Percentiles rank a stretch among this genome's conserved stretches.
Conservation (phyloP, 495 filamentous ascomycete species). For the Elasticomyces elasticus region DNA sequence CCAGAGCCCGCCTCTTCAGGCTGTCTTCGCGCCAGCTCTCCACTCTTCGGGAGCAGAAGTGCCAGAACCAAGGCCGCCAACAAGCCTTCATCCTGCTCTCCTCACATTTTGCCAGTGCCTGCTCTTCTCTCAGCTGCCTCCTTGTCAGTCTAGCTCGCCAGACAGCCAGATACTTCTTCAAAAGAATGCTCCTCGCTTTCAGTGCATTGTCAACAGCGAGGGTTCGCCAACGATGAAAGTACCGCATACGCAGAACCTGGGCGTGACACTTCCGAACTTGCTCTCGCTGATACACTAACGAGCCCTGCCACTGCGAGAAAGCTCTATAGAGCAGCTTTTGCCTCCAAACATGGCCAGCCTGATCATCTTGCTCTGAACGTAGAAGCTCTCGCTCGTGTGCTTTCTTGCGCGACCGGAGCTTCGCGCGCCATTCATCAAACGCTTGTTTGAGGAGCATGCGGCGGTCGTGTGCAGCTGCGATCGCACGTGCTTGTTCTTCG, state of each 20-base stretch:
- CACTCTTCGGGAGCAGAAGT: slow-evolving; percentile 17
- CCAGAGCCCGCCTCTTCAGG: slow-evolving; percentile 6
- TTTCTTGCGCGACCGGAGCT: slow-evolving; percentile 38
- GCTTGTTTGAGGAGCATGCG: slow-evolving; percentile 44
- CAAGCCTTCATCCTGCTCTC: slow-evolving; percentile 8
- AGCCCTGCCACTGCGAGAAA: slow-evolving; percentile 63
- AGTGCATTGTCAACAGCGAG: slow-evolving; percentile 61
- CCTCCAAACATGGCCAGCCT: not conserved
- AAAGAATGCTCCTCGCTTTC: slow-evolving; percentile 53
- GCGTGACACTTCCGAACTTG: slow-evolving; percentile 51
- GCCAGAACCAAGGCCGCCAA: slow-evolving; percentile 19
- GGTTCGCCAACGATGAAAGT: slow-evolving; percentile 67
- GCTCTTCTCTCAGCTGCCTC: slow-evolving; percentile 23
- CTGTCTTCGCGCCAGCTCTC: slow-evolving; percentile 13
- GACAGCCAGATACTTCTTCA: slow-evolving; percentile 45
- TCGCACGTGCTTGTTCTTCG: slow-evolving; percentile 38
- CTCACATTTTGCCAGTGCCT: slow-evolving; percentile 11
- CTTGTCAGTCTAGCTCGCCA: slow-evolving; percentile 43
- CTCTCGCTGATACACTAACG: slow-evolving; percentile 49
- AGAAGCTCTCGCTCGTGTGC: slow-evolving; percentile 42
- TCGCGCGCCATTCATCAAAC: slow-evolving; percentile 49
- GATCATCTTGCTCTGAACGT: not conserved
- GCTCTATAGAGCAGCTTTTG: slow-evolving; percentile 52
- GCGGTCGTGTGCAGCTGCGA: slow-evolving; percentile 44
- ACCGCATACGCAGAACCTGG: slow-evolving; percentile 60